Conservation (phyloP, 768 basidiomycete genomes). For the Megacollybia marginata region DNA sequence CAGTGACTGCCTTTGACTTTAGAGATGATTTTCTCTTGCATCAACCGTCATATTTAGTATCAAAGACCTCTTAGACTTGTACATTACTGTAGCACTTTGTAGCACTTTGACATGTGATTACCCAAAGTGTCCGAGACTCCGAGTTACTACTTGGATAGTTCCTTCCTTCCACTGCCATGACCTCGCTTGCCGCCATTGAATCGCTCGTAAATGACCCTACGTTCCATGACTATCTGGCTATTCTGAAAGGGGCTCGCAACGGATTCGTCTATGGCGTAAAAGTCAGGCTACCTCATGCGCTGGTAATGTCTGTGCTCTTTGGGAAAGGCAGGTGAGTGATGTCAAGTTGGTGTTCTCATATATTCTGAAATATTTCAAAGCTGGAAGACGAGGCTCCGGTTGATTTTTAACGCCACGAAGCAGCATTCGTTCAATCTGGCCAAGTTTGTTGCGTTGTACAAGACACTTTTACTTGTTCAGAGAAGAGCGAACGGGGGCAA, state of each 20-base stretch:
- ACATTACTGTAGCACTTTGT: neutral
- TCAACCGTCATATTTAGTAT: neutral
- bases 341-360: constrained; percentile 3
- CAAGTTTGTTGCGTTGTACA: constrained; percentile 93
- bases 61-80: neutral
- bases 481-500: constrained; percentile 77
- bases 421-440: constrained; percentile 90
- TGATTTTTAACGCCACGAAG: constrained; percentile 79
- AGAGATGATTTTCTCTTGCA: constrained; percentile 44
- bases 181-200: constrained; percentile 21
- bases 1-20: constrained; percentile 43
- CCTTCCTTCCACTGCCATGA: constrained; percentile 6
- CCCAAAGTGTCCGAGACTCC: neutral
- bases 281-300: constrained; percentile 90
- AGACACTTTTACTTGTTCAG: constrained; percentile 77
- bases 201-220: constrained; percentile 59
- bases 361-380: constrained; percentile 29
- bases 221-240: constrained; percentile 85
- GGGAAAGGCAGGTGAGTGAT: constrained; percentile 79
- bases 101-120: constrained; percentile 8
- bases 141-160: neutral
- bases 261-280: constrained; percentile 88
- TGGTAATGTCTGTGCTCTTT: constrained; percentile 94
- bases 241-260: constrained; percentile 91
- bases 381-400: constrained; percentile 57